Evolutionary conservation across 2,329 filamentous ascomycete genomes (phyloP).

Genomic region (Aspergillus pseudoglaucus): DNA sequence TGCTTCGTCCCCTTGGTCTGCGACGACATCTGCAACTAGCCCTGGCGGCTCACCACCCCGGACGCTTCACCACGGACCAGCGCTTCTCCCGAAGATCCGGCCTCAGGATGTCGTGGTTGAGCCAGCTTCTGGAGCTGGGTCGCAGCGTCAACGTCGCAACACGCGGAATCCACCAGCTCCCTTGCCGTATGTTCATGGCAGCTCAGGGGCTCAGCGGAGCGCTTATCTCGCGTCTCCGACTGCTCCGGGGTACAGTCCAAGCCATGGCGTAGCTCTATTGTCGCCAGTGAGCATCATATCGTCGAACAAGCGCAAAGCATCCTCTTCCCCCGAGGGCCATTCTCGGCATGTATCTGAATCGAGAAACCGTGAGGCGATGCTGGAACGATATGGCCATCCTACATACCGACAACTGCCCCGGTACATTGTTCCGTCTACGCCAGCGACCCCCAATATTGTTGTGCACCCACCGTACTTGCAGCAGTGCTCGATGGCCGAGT

Average conservation of each 20-base stretch:
- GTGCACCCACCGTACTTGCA: conserved; percentile 31
- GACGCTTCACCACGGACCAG: conserved; percentile 62
- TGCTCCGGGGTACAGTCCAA: conserved; percentile 25
- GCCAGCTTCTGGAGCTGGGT: conserved; percentile 43
- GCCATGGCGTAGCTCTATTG: conserved; percentile 46
- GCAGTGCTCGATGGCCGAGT: conserved; percentile 40
- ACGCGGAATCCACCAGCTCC: conserved; percentile 47
- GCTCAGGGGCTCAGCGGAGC: conserved; percentile 40
- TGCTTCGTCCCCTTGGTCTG: conserved; percentile 59
- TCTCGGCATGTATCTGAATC: conserved; percentile 60
- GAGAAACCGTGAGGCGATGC: conserved; percentile 58
- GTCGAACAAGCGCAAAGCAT: conserved; percentile 31
- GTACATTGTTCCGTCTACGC: conserved; percentile 42
- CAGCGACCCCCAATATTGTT: conserved; percentile 34
- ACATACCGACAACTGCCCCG: conserved; percentile 70
- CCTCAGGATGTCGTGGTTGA: conserved; percentile 74
- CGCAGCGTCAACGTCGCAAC: conserved; percentile 55
- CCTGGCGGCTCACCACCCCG: conserved; percentile 64
- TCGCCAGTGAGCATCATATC: conserved; percentile 56
- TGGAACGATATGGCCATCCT: conserved; percentile 72
- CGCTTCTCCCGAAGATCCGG: conserved; percentile 78
- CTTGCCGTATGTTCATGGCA: conserved; percentile 43
- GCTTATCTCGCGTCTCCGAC: conserved; percentile 41
- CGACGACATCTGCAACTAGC: conserved; percentile 62
- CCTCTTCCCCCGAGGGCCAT: conserved; percentile 30